These are phyloP conservation scores for Hypoxylon sp. DNA, from an alignment of 2,329 filamentous ascomycete genomes.

Conservation along the genomic window DNA sequence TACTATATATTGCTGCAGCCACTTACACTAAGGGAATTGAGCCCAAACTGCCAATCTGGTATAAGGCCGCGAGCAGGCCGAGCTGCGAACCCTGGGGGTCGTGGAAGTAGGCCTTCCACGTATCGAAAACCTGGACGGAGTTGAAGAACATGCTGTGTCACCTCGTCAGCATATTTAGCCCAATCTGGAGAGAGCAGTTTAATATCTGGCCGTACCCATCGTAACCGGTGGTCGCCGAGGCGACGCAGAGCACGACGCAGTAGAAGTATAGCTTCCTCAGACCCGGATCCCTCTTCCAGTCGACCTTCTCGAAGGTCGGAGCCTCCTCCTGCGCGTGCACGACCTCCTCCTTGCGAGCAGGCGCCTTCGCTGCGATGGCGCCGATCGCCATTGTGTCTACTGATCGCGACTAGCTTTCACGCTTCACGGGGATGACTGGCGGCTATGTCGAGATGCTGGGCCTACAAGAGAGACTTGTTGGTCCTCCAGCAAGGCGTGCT, in stretches of 20 bases:
- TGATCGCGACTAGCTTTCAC: slow-evolving; percentile 10
- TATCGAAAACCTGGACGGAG: slow-evolving; percentile 60
- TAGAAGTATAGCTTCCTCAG: slow-evolving; percentile 70
- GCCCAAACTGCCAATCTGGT: slow-evolving; percentile 71
- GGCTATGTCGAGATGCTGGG: slow-evolving; percentile 22
- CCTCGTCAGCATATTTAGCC: slow-evolving; percentile 27
- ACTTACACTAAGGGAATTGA: slow-evolving; percentile 69
- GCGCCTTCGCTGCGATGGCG: slow-evolving; percentile 43
- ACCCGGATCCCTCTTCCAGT: slow-evolving; percentile 69
- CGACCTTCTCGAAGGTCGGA: slow-evolving; percentile 65
- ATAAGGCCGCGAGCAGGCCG: slow-evolving; percentile 71
- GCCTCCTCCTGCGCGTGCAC: slow-evolving; percentile 61
- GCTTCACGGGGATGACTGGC: slow-evolving; percentile 2
- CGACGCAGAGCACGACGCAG: slow-evolving; percentile 65
- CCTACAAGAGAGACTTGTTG: slow-evolving; percentile 18
- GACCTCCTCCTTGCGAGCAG: slow-evolving; percentile 41
- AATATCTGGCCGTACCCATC: slow-evolving; percentile 61
- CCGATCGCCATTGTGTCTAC: slow-evolving; percentile 41
- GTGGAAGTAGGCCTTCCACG: slow-evolving; percentile 65
- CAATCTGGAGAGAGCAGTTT: neutral
- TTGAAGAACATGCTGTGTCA: slow-evolving; percentile 61
- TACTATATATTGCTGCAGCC: neutral
- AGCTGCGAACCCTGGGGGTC: slow-evolving; percentile 60
- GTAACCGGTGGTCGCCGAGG: slow-evolving; percentile 70
- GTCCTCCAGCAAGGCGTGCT: slow-evolving; percentile 27